Conservation (phyloP, 2,329 filamentous ascomycete genomes). For the Hortaea werneckii region DNA sequence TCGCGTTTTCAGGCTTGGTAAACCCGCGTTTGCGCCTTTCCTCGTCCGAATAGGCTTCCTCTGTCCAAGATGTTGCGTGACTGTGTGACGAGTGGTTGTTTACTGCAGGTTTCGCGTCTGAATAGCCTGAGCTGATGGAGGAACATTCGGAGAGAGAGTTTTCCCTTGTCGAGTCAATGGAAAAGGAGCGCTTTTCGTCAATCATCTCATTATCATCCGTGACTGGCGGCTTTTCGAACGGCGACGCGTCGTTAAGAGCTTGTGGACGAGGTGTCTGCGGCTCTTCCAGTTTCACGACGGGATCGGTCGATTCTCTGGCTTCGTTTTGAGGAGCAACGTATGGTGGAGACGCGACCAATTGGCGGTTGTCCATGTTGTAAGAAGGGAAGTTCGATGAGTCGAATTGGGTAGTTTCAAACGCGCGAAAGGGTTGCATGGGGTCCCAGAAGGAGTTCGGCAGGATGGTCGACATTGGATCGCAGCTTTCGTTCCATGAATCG, state of each 20-base stretch:
- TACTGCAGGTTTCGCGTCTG: conserved; percentile 2
- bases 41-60: neutral
- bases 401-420: conserved; percentile 5
- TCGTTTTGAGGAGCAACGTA: conserved; percentile 14
- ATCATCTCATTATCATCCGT: neutral
- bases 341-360: conserved; percentile 16
- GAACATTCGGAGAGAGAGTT: too few species aligned
- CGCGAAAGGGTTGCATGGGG: neutral
- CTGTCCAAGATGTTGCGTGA: neutral
- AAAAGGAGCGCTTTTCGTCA: too few species aligned
- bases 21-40: conserved; percentile 16
- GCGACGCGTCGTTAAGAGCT: neutral
- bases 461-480: conserved; percentile 9
- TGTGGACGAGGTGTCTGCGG: neutral
- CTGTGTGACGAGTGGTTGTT: neutral
- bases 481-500: conserved; percentile 3
- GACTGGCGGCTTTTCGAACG: neutral
- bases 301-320: conserved; percentile 7
- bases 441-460: conserved; percentile 9
- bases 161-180: too few species aligned
- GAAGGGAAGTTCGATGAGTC: conserved; percentile 13
- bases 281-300: conserved; percentile 16
- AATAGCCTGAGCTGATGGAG: too few species aligned
- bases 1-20: conserved; percentile 54
- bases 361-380: conserved; percentile 13